phyloP scores from a whole-genome alignment of 305 asterid species.

The Rubia balearica region DNA sequence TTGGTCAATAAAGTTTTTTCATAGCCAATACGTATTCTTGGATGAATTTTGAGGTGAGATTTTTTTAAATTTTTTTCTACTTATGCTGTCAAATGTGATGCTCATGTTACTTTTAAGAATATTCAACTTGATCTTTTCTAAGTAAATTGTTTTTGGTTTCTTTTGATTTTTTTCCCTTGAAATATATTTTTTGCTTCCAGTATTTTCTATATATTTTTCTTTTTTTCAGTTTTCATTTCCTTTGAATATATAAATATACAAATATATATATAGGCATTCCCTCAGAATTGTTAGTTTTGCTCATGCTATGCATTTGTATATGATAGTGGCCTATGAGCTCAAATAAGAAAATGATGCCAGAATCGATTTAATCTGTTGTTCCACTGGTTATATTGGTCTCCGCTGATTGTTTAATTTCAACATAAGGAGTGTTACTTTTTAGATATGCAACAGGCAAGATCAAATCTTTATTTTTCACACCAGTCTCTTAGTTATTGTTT shows the following conservation, averaged over 20 bases:
- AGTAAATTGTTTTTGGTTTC: neutral
- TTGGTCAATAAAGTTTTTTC: neutral
- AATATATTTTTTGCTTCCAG: neutral
- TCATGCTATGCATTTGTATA: neutral
- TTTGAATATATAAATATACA: neutral
- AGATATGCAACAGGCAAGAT: neutral
- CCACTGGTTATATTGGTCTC: neutral
- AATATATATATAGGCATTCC: too few relatives aligned
- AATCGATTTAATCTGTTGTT: neutral
- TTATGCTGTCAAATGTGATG: neutral
- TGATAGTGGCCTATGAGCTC: neutral
- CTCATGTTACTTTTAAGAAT: neutral
- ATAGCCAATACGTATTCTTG: neutral
- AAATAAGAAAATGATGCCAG: neutral
- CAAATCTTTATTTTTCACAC: neutral
- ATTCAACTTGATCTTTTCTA: neutral
- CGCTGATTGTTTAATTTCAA: neutral
- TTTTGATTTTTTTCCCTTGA: neutral
- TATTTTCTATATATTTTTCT: neutral
- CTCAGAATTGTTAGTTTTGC: too few relatives aligned
- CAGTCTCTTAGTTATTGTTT: neutral
- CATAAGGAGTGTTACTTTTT: neutral
- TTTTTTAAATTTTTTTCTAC: neutral
- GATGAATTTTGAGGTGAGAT: neutral
- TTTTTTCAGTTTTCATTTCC: neutral